Evolutionary conservation across 1,139 yeast genomes (phyloP).

Genomic region (Taphrina deformans): DNA sequence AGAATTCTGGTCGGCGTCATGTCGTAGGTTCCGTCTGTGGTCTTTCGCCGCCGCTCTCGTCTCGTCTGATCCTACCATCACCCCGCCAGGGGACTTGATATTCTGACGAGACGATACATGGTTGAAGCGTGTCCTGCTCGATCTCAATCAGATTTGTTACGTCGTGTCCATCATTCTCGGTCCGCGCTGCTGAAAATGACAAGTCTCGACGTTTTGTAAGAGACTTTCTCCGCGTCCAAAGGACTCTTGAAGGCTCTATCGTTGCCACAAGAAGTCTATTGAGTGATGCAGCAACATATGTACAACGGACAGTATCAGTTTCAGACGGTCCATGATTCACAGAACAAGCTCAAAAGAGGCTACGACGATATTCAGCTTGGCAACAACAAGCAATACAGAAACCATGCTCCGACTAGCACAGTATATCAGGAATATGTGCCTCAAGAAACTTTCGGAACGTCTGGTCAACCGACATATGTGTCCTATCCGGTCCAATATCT

Average conservation of each 20-base stretch:
- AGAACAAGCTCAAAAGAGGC: no score
- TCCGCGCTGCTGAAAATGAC: background rate
- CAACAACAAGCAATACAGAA: background rate
- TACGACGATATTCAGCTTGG: no score
- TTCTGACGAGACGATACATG: no score
- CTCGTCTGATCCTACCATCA: no score
- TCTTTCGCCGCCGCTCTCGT: no score
- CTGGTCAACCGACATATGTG: background rate
- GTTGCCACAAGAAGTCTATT: background rate
- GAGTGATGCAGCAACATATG: background rate
- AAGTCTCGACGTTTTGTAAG: background rate
- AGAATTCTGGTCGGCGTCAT: no score
- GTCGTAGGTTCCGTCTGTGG: background rate
- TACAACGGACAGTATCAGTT: background rate
- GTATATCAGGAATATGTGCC: background rate
- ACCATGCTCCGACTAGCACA: background rate
- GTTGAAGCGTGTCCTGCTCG: background rate
- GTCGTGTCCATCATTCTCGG: background rate
- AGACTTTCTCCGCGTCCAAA: background rate
- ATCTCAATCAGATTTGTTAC: no score
- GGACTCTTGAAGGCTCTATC: background rate
- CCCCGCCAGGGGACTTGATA: no score
- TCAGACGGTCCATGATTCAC: background rate
- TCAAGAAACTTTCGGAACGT: background rate
- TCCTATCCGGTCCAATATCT: background rate